Evolutionary conservation across 1,284 basidiomycete genomes (phyloP), one percentile per base, ranked within the genome.

Genomic region (Meripilus lineatus): DNA sequence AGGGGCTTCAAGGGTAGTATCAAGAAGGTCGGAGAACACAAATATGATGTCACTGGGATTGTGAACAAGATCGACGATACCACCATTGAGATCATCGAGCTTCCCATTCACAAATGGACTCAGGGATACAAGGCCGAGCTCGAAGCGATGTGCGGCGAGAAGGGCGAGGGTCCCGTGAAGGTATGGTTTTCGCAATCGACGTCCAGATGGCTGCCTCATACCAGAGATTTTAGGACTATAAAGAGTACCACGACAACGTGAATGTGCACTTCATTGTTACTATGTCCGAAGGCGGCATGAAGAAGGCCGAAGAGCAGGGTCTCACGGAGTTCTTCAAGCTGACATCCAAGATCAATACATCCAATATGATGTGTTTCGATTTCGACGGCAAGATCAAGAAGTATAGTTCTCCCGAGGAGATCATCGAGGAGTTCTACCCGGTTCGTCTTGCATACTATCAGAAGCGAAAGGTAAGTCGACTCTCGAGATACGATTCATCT

Each of bases 351-450:
- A 69, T 98, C 61, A 87, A 76, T 60, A 97, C 93, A 7, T 79
- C 78, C 61, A 99, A 99, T 71, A 98, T 99, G 96, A 97, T 99
- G 7, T 93, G 92, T 65, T 99, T 99, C 65, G 94, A 98, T 65
- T 80, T 91, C 51, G 86, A 95, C 23, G 88, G 92, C 58, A 97
- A 96, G 72, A 97, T 99, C 70, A 93, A 87, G 69, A 96, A 87
- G 68, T 99, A 98, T 65, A 69, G 78, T 17, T 79, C 84, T 2
- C 83, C 96, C 0, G 95, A 98, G 61, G 89, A 94, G 58, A 93
- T 99, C 48, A 66, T 99, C 40, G 84, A 91, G 50, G 95, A 97
- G 41, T 99, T 97, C 63, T 99, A 91, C 64, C 87, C 91, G 34
- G 71, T 87, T 51, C 84, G 96, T 17, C 68, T 99, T 48, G 84